A percentile compares a stretch with the other conserved stretches of the same genome.
phyloP scores from a whole-genome alignment of 345 rosid genomes.

The Mallotus nudiflorus region DNA sequence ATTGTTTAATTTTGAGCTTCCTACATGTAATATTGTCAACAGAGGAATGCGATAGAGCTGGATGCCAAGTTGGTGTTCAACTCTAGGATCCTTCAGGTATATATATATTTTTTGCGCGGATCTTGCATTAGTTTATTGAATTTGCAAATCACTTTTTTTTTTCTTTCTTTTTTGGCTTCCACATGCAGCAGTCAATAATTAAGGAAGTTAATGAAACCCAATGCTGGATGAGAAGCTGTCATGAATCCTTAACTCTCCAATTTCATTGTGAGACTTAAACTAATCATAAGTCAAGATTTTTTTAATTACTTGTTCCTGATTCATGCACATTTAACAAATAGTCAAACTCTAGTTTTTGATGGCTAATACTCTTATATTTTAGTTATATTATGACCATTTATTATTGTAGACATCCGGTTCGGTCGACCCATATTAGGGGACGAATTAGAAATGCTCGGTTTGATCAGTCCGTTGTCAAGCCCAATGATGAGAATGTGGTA shows the following conservation, averaged over 20 bases:
- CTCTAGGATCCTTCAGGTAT: constrained; percentile 83
- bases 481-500: no score
- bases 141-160: constrained; percentile 1
- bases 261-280: constrained; percentile 56
- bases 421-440: no score
- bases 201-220: constrained; percentile 64
- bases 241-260: constrained; percentile 65
- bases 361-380: constrained; percentile 11
- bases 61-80: constrained; percentile 59
- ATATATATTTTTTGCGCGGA: not conserved
- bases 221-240: constrained; percentile 91
- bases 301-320: not conserved
- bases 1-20: constrained; percentile 5
- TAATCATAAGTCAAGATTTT: not conserved
- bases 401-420: no score
- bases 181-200: constrained; percentile 67
- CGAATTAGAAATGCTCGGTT: no score
- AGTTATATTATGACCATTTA: no score
- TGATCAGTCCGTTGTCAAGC: no score
- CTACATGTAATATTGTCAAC: constrained; percentile 21
- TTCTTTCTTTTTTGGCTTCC: constrained; percentile 11
- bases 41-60: constrained; percentile 44
- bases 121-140: not conserved
- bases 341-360: not conserved
- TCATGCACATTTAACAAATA: not conserved